These are phyloP conservation scores for Caryocar brasiliense DNA, from an alignment of 441 rosid species.

Conservation along the genomic window DNA sequence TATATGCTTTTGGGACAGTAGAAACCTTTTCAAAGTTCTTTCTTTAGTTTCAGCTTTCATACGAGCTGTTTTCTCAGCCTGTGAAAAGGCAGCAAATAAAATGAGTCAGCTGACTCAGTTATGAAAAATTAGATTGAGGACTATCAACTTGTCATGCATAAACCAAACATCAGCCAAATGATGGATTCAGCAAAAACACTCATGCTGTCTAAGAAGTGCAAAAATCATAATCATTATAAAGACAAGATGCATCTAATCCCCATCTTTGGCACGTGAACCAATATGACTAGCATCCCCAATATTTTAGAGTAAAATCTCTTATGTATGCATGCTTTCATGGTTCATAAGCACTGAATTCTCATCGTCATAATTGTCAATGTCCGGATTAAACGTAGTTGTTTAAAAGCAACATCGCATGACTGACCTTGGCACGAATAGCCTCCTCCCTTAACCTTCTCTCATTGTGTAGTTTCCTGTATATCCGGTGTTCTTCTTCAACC, in stretches of 20 bases:
- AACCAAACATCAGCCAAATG: no score
- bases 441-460: constrained; percentile 67
- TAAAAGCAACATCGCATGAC: constrained; percentile 8
- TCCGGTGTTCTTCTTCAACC: constrained; percentile 64
- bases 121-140: neutral
- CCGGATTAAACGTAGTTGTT: no score
- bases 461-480: constrained; percentile 51
- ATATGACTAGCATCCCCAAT: no score
- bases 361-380: no score
- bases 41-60: constrained; percentile 76
- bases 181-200: no score
- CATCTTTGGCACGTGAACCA: no score
- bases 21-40: constrained; percentile 59
- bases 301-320: neutral
- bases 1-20: constrained; percentile 73
- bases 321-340: neutral
- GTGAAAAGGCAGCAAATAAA: constrained; percentile 14
- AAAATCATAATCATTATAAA: neutral
- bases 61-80: constrained; percentile 60
- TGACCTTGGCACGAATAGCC: constrained; percentile 69
- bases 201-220: neutral
- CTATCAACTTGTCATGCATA: neutral
- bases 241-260: neutral
- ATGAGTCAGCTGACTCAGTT: neutral
- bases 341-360: no score